Percentiles rank a stretch among this genome's conserved stretches.
Evolutionary conservation across 1,284 basidiomycete genomes (phyloP).

Genomic region (Wallemia ichthyophaga): DNA sequence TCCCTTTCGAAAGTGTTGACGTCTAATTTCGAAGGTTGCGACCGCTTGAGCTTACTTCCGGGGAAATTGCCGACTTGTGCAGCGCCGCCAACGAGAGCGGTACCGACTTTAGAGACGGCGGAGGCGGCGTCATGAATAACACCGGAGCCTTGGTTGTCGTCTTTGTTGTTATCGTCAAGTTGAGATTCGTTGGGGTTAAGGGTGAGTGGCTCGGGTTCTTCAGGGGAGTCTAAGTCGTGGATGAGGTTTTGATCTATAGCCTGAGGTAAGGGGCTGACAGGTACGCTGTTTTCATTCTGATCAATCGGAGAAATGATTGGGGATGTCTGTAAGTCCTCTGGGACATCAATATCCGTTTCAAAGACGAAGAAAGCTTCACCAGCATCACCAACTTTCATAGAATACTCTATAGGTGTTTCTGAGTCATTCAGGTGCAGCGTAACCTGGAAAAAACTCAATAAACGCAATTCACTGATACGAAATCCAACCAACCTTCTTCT

Average conservation of each 20-base stretch:
- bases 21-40: background rate
- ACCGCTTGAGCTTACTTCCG: background rate
- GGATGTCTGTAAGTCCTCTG: constrained; percentile 73
- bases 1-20: constrained; percentile 1
- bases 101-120: constrained; percentile 9
- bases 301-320: constrained; percentile 32
- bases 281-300: background rate
- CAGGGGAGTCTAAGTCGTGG: background rate
- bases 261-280: background rate
- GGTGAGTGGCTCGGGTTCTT: constrained; percentile 4
- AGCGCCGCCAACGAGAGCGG: constrained; percentile 12
- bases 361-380: constrained; percentile 98
- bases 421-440: constrained; percentile 47
- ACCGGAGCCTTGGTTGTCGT: background rate
- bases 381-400: constrained; percentile 96
- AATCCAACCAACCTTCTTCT: constrained; percentile 42
- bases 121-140: constrained; percentile 2
- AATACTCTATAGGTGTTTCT: constrained; percentile 42
- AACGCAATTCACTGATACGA: background rate
- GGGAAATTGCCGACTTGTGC: constrained; percentile 12
- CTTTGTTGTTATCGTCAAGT: background rate
- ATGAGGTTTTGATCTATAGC: background rate
- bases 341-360: constrained; percentile 80
- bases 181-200: background rate
- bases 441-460: too few relatives aligned